Percentiles rank a stretch among this genome's conserved stretches.
These are phyloP conservation scores for Fraxinus americana DNA, from an alignment of 257 asterid species.

Conservation along the genomic window DNA sequence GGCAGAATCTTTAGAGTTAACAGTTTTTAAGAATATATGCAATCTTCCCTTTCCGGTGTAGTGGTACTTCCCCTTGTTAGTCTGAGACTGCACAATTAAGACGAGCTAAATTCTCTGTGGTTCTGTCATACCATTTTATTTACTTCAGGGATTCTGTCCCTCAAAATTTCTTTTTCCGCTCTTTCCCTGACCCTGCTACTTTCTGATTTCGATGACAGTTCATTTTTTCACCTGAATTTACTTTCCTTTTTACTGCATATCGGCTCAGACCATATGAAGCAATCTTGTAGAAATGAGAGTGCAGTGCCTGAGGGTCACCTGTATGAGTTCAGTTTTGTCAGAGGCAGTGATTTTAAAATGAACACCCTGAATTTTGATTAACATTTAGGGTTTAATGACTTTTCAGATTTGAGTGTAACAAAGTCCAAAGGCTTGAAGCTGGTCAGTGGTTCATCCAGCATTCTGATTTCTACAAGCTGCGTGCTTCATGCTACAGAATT, in stretches of 20 bases:
- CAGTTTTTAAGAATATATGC: background rate
- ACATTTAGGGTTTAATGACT: background rate
- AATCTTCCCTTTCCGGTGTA: background rate
- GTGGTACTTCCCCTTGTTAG: background rate
- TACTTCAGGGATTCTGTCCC: background rate
- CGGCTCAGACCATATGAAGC: background rate
- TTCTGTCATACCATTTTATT: background rate
- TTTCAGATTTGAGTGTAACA: background rate
- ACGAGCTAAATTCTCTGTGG: background rate
- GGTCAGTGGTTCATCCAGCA: background rate
- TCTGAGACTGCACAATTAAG: background rate
- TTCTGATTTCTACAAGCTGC: background rate
- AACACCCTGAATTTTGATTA: background rate
- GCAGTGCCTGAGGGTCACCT: background rate
- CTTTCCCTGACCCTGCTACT: background rate
- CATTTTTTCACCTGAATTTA: background rate
- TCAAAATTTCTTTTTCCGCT: background rate
- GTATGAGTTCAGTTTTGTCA: background rate
- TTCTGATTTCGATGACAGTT: background rate
- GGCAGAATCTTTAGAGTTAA: background rate
- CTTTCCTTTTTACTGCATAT: background rate
- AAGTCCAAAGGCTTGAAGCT: background rate
- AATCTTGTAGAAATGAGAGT: background rate
- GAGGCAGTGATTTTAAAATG: background rate
- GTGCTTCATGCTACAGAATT: background rate